Percentiles rank a stretch among this genome's conserved stretches.
Evolutionary conservation across 2,329 filamentous ascomycete species (phyloP).

Genomic region (Rhinocladiella similis): DNA sequence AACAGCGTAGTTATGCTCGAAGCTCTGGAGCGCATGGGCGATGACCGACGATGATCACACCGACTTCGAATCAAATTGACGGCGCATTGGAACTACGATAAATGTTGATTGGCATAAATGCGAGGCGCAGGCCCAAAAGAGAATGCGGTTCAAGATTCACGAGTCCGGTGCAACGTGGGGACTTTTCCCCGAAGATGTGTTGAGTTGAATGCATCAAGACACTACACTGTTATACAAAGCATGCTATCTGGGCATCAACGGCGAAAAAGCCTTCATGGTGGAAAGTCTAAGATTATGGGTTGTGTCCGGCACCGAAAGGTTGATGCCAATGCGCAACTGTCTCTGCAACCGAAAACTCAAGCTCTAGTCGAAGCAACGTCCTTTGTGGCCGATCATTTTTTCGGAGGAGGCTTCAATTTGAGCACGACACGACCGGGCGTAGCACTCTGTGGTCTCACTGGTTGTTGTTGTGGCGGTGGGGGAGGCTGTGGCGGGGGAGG

Average conservation of each 20-base stretch:
- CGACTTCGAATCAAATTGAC: slow-evolving; percentile 2
- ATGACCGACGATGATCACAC: slow-evolving; percentile 24
- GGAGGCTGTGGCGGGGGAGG: slow-evolving; percentile 30
- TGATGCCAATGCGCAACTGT: background rate
- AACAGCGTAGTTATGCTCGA: slow-evolving; percentile 99
- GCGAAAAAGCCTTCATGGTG: background rate
- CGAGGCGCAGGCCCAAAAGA: slow-evolving; percentile 25
- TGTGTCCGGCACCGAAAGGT: too few species aligned
- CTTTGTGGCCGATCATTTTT: slow-evolving; percentile 26
- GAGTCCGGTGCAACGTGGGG: too few species aligned
- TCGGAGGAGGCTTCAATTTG: slow-evolving; percentile 46
- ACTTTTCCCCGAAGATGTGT: background rate
- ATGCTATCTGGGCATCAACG: slow-evolving; percentile 8
- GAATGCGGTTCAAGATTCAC: slow-evolving; percentile 5
- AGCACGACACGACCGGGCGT: slow-evolving; percentile 38
- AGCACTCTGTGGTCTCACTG: slow-evolving; percentile 34
- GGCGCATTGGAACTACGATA: background rate
- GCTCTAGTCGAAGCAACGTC: too few species aligned
- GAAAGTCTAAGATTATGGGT: too few species aligned
- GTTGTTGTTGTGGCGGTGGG: slow-evolving; percentile 24
- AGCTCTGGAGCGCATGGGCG: slow-evolving; percentile 32
- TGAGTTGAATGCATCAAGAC: background rate
- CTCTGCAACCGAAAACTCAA: too few species aligned
- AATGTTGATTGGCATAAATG: background rate
- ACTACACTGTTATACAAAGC: background rate